Percentiles rank a stretch among this genome's conserved stretches.
phyloP scores from a whole-genome alignment of 2,329 filamentous ascomycete genomes.

The Canariomyces notabilis region DNA sequence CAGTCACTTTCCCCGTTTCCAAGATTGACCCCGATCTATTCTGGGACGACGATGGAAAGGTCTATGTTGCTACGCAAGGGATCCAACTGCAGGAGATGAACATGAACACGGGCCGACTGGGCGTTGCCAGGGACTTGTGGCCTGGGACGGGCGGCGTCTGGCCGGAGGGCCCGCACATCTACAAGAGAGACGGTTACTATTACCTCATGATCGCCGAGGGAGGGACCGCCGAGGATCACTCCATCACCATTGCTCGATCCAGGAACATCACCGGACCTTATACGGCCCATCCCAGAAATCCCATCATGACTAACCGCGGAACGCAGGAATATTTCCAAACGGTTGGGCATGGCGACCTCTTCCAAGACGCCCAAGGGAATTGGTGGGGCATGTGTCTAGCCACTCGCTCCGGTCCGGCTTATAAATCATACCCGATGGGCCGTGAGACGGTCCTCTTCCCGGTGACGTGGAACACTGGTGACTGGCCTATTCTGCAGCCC shows the following conservation, averaged over 20 bases:
- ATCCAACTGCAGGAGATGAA: conserved; percentile 32
- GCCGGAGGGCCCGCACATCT: conserved; percentile 54
- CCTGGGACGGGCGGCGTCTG: conserved; percentile 40
- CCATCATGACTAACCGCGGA: conserved; percentile 39
- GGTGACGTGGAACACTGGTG: conserved; percentile 43
- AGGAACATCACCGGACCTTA: conserved; percentile 39
- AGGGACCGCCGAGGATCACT: conserved; percentile 55
- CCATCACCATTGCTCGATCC: conserved; percentile 42
- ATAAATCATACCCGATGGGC: conserved; percentile 46
- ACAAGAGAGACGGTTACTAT: conserved; percentile 52
- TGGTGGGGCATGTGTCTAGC: conserved; percentile 50
- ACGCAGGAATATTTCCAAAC: conserved; percentile 38
- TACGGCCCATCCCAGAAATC: conserved; percentile 37
- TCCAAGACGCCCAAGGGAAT: conserved; percentile 39
- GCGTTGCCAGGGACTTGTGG: conserved; percentile 34
- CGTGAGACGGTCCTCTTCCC: conserved; percentile 47
- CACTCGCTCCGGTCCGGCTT: conserved; percentile 40
- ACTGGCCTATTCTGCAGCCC: conserved; percentile 43
- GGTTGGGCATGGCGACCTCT: conserved; percentile 42
- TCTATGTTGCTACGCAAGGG: conserved; percentile 34
- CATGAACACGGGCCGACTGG: conserved; percentile 32
- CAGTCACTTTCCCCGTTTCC: conserved; percentile 45
- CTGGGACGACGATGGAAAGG: conserved; percentile 35
- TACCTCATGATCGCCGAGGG: conserved; percentile 56
- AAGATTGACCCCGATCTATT: conserved; percentile 46